These are phyloP conservation scores for Deinandra increscens DNA, from an alignment of 129 eudicot species.

Conservation along the genomic window DNA sequence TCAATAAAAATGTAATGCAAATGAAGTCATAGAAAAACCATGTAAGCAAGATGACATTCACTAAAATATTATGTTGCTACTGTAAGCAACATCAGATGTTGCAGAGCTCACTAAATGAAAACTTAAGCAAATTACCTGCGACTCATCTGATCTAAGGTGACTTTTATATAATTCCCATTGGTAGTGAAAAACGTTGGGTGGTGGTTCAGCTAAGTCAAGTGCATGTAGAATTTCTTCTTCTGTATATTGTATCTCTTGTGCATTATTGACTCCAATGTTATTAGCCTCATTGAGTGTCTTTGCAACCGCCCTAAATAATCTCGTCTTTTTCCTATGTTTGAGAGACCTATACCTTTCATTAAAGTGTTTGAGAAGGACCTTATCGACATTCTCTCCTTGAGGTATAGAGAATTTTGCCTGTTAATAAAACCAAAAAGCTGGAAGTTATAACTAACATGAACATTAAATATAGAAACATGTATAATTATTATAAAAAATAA, in stretches of 20 bases:
- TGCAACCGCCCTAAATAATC: background rate
- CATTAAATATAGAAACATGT: too few relatives aligned
- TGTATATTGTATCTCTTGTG: background rate
- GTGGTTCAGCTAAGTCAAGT: background rate
- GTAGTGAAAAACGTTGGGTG: background rate
- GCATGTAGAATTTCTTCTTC: background rate
- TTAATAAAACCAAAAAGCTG: background rate
- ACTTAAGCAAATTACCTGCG: too few relatives aligned
- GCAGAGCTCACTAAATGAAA: too few relatives aligned
- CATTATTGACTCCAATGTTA: background rate
- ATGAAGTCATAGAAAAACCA: too few relatives aligned
- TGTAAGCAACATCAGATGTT: too few relatives aligned
- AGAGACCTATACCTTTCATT: background rate
- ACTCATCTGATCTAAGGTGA: too few relatives aligned
- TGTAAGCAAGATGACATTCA: too few relatives aligned
- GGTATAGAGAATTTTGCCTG: background rate
- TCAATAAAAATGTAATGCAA: too few relatives aligned
- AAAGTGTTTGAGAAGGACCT: background rate
- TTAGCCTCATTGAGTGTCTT: background rate
- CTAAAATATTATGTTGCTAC: too few relatives aligned
- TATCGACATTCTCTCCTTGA: background rate
- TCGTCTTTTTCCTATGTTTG: background rate
- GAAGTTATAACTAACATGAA: too few relatives aligned
- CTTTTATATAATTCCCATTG: too few relatives aligned
- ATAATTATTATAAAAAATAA: too few relatives aligned